These are phyloP conservation scores for Botrytis paeoniae DNA, from an alignment of 2,329 filamentous ascomycete species.

Conservation along the genomic window DNA sequence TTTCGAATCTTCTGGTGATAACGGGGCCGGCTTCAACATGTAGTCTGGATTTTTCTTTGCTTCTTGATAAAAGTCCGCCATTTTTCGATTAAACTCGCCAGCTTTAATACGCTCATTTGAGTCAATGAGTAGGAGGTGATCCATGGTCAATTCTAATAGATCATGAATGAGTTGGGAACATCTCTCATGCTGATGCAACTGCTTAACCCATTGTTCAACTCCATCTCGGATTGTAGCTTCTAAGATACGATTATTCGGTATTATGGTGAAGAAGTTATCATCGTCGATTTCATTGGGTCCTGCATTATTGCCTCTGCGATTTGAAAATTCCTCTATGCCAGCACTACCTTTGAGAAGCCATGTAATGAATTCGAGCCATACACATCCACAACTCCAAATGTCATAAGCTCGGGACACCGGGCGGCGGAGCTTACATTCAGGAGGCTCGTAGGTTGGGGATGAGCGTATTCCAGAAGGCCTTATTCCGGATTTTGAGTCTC, in stretches of 20 bases:
- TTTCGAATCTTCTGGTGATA: background rate
- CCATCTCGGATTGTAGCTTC: slow-evolving; percentile 1
- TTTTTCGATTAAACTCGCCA: background rate
- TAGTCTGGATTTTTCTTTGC: slow-evolving; percentile 22
- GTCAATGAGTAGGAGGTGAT: slow-evolving; percentile 22
- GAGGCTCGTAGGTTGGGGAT: slow-evolving; percentile 41
- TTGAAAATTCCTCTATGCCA: slow-evolving; percentile 24
- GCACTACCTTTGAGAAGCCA: slow-evolving; percentile 37
- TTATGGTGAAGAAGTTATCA: slow-evolving; percentile 30
- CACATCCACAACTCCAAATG: slow-evolving; percentile 40
- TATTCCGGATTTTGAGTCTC: slow-evolving; percentile 36
- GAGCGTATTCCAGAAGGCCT: slow-evolving; percentile 20
- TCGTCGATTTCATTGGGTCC: slow-evolving; percentile 19
- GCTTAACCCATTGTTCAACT: slow-evolving; percentile 19
- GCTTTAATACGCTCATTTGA: slow-evolving; percentile 13
- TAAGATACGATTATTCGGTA: too few relatives aligned
- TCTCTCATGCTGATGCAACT: slow-evolving; percentile 21
- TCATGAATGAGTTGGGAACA: slow-evolving; percentile 27
- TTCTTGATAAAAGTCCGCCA: slow-evolving; percentile 1
- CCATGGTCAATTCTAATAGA: slow-evolving; percentile 25
- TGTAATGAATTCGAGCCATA: slow-evolving; percentile 41
- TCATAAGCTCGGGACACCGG: slow-evolving; percentile 40
- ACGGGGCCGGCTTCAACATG: slow-evolving; percentile 22
- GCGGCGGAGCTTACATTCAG: slow-evolving; percentile 37
- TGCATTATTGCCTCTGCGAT: slow-evolving; percentile 14